phyloP scores from a whole-genome alignment of 352 stramenopile species.

The Phytopythium delawarense region DNA sequence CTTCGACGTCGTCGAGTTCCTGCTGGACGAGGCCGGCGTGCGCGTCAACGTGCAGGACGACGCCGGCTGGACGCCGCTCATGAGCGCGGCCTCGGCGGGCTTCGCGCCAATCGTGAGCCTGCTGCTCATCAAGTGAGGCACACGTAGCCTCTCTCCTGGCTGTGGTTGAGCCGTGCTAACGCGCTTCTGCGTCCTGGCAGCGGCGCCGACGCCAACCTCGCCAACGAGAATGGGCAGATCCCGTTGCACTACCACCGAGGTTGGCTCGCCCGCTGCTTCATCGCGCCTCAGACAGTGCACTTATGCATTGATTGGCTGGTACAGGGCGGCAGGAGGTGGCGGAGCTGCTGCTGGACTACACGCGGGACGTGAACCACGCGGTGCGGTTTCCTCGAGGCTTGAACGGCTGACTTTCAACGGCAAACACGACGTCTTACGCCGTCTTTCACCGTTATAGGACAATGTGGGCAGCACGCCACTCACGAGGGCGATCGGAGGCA shows the following conservation, averaged over 20 bases:
- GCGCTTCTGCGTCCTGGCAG: conserved; percentile 9
- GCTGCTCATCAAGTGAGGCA: conserved; percentile 48
- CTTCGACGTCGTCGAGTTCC: conserved; percentile 55
- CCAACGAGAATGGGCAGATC: conserved; percentile 71
- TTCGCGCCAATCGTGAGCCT: conserved; percentile 49
- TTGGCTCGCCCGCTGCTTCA: conserved; percentile 2
- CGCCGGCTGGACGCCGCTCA: conserved; percentile 69
- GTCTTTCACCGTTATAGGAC: conserved; percentile 25
- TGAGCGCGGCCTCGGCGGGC: conserved; percentile 66
- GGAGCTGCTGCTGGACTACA: conserved; percentile 67
- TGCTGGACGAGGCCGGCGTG: conserved; percentile 32
- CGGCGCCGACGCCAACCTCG: conserved; percentile 56
- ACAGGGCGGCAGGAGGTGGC: conserved; percentile 58
- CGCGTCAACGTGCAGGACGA: conserved; percentile 65
- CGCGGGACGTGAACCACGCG: conserved; percentile 52
- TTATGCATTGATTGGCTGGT: background rate
- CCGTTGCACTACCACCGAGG: conserved; percentile 74
- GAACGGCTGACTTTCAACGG: background rate
- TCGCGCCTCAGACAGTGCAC: background rate
- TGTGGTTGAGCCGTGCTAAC: background rate
- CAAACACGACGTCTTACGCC: background rate
- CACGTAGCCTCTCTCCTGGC: background rate
- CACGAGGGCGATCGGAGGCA: conserved; percentile 52
- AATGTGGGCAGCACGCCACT: conserved; percentile 57
- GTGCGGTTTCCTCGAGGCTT: conserved; percentile 18